phyloP scores from a whole-genome alignment of 768 basidiomycete genomes.

The Coprinopsis marcescibilis region DNA sequence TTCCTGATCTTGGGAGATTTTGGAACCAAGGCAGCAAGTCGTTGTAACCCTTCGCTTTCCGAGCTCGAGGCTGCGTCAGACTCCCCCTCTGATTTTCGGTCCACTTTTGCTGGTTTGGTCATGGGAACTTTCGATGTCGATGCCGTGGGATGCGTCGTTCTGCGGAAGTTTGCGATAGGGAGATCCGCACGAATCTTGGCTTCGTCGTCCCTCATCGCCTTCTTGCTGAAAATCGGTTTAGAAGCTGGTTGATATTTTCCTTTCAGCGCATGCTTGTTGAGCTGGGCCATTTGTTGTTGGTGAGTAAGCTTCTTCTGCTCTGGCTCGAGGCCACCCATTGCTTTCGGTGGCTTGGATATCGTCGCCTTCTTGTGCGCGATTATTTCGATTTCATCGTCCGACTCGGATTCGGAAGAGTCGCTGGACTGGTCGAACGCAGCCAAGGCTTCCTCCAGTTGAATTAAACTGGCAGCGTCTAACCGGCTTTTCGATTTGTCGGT shows the following conservation, averaged over 20 bases:
- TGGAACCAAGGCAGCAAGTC: constrained; percentile 51
- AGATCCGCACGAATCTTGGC: background rate
- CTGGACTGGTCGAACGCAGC: constrained; percentile 56
- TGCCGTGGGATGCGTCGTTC: background rate
- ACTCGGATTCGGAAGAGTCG: constrained; percentile 26
- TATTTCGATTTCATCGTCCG: constrained; percentile 55
- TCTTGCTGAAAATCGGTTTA: background rate
- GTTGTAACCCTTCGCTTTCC: constrained; percentile 40
- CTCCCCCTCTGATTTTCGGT: constrained; percentile 23
- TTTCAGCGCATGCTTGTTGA: background rate
- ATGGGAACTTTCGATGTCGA: constrained; percentile 1
- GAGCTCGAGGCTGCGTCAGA: constrained; percentile 28
- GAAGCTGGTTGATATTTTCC: background rate
- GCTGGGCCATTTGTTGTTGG: background rate
- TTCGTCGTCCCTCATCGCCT: background rate
- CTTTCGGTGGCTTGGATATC: background rate
- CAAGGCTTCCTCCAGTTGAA: constrained; percentile 62
- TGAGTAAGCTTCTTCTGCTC: constrained; percentile 9
- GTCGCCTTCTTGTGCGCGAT: constrained; percentile 27
- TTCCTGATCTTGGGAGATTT: constrained; percentile 57
- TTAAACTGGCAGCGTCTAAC: constrained; percentile 51
- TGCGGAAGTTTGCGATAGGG: background rate
- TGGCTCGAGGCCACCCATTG: background rate
- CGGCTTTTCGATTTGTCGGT: constrained; percentile 48
- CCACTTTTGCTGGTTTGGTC: constrained; percentile 1